These are phyloP conservation scores for Aspergillus taichungensis DNA, from an alignment of 495 filamentous ascomycete genomes.

Conservation along the genomic window DNA sequence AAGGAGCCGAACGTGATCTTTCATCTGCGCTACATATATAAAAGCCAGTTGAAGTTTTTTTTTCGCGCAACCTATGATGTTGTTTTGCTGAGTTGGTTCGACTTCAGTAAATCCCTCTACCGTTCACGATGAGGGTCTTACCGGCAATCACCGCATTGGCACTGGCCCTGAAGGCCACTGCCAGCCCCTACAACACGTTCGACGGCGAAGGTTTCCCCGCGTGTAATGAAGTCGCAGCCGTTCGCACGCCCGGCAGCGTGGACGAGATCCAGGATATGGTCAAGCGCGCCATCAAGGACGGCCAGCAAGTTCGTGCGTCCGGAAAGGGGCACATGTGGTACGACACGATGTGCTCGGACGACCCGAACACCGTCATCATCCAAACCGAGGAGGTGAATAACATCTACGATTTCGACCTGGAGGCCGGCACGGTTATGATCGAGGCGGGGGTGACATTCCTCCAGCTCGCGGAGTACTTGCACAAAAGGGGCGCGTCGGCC, in stretches of 20 bases:
- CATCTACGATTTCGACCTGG: slow-evolving; percentile 5
- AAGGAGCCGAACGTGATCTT: too few relatives aligned
- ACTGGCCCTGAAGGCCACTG: neutral
- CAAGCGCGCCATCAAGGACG: slow-evolving; percentile 2
- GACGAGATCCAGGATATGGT: slow-evolving; percentile 5
- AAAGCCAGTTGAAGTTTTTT: too few relatives aligned
- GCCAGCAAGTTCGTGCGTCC: slow-evolving; percentile 6
- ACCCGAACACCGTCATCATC: slow-evolving; percentile 10
- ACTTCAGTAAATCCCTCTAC: too few relatives aligned
- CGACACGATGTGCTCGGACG: slow-evolving; percentile 11
- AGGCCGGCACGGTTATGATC: slow-evolving; percentile 8
- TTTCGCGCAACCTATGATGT: too few relatives aligned
- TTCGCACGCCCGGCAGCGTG: neutral
- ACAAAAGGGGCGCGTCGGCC: slow-evolving; percentile 3
- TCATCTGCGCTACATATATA: too few relatives aligned
- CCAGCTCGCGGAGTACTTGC: slow-evolving; percentile 7
- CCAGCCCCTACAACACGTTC: slow-evolving; percentile 8
- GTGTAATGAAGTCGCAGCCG: slow-evolving; percentile 7
- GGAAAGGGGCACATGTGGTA: slow-evolving; percentile 11
- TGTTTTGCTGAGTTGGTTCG: too few relatives aligned
- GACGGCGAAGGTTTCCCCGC: slow-evolving; percentile 7
- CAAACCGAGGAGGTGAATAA: slow-evolving; percentile 6
- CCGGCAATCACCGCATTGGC: neutral
- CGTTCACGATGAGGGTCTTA: neutral
- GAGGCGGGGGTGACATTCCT: slow-evolving; percentile 10